Evolutionary conservation across 305 asterid genomes (phyloP).

Genomic region (Petunia hybrid): DNA sequence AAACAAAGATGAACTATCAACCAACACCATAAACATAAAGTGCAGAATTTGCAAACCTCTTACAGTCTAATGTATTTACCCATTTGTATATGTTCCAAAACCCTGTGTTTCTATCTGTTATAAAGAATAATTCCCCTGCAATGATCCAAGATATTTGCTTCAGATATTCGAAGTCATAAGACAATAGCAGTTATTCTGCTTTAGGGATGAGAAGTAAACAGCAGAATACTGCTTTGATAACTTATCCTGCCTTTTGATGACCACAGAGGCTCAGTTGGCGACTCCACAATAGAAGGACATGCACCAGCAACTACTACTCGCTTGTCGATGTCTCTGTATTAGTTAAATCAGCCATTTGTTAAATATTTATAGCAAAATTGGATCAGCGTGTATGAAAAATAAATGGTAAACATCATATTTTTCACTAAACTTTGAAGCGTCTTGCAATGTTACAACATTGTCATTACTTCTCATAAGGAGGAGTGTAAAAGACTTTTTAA

Average conservation of each 20-base stretch:
- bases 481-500: not conserved
- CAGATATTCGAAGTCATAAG: not conserved
- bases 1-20: not conserved
- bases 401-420: not conserved
- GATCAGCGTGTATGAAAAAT: not conserved
- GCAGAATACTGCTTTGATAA: not conserved
- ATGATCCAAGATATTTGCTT: not conserved
- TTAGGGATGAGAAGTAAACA: constrained; percentile 19
- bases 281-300: constrained; percentile 68
- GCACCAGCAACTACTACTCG: constrained; percentile 91
- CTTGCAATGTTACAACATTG: not conserved
- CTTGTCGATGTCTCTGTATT: constrained; percentile 59
- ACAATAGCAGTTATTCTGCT: not conserved
- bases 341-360: constrained; percentile 6
- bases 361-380: not conserved
- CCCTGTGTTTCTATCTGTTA: constrained; percentile 82
- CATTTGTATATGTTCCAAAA: constrained; percentile 94
- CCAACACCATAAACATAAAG: not conserved
- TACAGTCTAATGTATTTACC: constrained; percentile 57
- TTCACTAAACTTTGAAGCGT: not conserved
- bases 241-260: constrained; percentile 75
- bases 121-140: constrained; percentile 90
- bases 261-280: constrained; percentile 98
- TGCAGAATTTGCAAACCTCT: not conserved
- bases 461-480: not conserved